phyloP scores from a whole-genome alignment of 768 basidiomycete genomes.

The Leccinum arenicola region DNA sequence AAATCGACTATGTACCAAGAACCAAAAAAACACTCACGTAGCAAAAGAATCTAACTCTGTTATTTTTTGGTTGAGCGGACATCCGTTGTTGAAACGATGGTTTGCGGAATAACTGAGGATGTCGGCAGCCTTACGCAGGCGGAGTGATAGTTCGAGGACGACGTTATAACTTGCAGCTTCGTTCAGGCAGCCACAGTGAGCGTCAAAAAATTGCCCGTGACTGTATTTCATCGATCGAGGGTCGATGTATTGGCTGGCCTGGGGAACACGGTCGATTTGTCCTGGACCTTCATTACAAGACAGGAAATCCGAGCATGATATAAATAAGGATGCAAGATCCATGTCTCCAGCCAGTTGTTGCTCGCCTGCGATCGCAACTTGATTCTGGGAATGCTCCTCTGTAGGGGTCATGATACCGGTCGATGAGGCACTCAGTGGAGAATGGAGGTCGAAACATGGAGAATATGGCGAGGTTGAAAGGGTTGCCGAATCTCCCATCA shows the following conservation, averaged over 20 bases:
- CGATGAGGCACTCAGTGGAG: slow-evolving; percentile 28
- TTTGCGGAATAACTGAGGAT: slow-evolving; percentile 47
- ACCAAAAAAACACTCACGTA: slow-evolving; percentile 38
- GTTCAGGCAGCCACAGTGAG: slow-evolving; percentile 57
- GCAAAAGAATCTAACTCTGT: slow-evolving; percentile 50
- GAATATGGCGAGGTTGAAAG: slow-evolving; percentile 12
- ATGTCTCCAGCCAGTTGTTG: slow-evolving; percentile 35
- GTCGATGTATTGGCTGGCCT: slow-evolving; percentile 4
- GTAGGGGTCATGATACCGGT: slow-evolving; percentile 42
- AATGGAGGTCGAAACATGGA: slow-evolving; percentile 20
- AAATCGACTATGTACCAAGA: background rate
- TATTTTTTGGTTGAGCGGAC: slow-evolving; percentile 44
- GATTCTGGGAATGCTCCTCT: slow-evolving; percentile 40
- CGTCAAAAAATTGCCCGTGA: slow-evolving; percentile 19
- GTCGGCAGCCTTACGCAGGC: slow-evolving; percentile 59
- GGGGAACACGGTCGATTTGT: slow-evolving; percentile 8
- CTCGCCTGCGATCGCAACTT: slow-evolving; percentile 25
- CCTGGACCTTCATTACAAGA: slow-evolving; percentile 14
- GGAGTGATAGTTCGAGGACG: slow-evolving; percentile 63
- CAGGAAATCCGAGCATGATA: slow-evolving; percentile 30
- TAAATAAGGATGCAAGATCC: slow-evolving; percentile 42
- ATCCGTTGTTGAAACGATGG: slow-evolving; percentile 33
- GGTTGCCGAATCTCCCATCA: slow-evolving; percentile 29
- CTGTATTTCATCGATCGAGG: slow-evolving; percentile 15
- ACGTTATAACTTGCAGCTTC: slow-evolving; percentile 53